Base-by-base conservation (phyloP, 345 rosid genomes). In the Salix exigua region DNA sequence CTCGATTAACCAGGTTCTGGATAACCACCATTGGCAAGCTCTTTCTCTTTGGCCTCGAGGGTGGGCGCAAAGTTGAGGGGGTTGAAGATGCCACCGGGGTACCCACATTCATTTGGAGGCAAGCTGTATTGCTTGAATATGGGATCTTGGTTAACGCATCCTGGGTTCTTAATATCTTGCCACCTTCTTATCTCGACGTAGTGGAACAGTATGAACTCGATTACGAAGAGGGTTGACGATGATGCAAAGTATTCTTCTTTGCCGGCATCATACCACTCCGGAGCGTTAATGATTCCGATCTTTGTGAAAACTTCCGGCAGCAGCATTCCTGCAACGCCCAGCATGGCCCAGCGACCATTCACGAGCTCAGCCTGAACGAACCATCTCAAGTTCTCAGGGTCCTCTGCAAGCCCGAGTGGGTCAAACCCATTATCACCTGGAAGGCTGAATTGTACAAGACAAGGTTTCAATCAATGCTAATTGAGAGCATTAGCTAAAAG, bases 141-240 rank as follows among this genome's bases (percentile, higher is more conserved):
- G 11, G 99, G 99, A 73, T 95, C 99, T 85, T 95, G 99, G 91
- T 95, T 91, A 50, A 95, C 97, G 80, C 96, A 71, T 18, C 99
- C 99, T 1, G 97, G 97, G 90, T 95, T 95, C 88, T 95, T 95
- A 7, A 93, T 95, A 83, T 95, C 99, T 79, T 95, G 97, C 99
- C 99, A 95, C 76, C 99, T 80, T 87, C 99, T 88, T 74, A 95
- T 93, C 88, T 95, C 99, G 80, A 95, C 97, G 72, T 95, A 95
- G 78, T 95, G 99, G 85, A 95, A 95, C 84, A 95, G 73, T 9
- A 95, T 95, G 90, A 95, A 95, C 82, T 95, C 99, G 48, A 95
- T 93, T 68, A 95, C 99, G 50, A 95, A 95, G 58, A 95, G 86
- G 30, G 99, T 95, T 1, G 97, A 93, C 0, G 99, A 95, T 0